Evolutionary conservation across 2,329 filamentous ascomycete species (phyloP).

Genomic region (Tolypocladium cylindrosporum): DNA sequence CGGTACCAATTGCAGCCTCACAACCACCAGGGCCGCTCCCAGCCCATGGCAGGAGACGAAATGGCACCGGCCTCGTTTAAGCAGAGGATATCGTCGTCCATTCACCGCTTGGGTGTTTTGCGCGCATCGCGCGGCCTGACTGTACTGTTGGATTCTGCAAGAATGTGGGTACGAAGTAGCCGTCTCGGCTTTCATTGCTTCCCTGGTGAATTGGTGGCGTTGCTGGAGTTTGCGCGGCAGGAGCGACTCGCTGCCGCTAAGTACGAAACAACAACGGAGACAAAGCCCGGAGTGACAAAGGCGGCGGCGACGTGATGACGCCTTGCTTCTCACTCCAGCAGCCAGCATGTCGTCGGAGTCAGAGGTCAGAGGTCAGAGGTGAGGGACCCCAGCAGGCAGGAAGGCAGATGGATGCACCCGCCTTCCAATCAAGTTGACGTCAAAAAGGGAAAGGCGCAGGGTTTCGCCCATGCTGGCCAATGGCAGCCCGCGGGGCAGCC

Average conservation of each 20-base stretch:
- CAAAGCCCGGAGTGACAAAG: neutral
- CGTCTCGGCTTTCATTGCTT: neutral
- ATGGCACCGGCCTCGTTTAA: neutral
- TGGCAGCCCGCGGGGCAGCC: constrained; percentile 19
- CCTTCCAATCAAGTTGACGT: constrained; percentile 5
- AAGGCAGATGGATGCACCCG: neutral
- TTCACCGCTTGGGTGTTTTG: neutral
- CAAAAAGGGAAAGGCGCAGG: constrained; percentile 9
- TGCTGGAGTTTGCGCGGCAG: neutral
- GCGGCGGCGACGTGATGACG: neutral
- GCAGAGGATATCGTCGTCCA: neutral
- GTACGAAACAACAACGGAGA: neutral
- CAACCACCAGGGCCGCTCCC: neutral
- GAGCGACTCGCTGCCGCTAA: neutral
- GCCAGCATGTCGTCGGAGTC: neutral
- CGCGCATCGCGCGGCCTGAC: neutral
- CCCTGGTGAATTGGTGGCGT: neutral
- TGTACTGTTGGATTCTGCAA: neutral
- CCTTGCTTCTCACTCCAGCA: neutral
- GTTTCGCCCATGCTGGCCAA: constrained; percentile 7
- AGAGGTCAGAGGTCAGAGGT: neutral
- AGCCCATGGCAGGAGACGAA: neutral
- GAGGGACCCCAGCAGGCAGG: neutral
- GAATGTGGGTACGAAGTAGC: neutral
- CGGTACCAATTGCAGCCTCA: neutral